Conservation (phyloP, 2,329 filamentous ascomycete species). For the Monosporascus ibericus region DNA sequence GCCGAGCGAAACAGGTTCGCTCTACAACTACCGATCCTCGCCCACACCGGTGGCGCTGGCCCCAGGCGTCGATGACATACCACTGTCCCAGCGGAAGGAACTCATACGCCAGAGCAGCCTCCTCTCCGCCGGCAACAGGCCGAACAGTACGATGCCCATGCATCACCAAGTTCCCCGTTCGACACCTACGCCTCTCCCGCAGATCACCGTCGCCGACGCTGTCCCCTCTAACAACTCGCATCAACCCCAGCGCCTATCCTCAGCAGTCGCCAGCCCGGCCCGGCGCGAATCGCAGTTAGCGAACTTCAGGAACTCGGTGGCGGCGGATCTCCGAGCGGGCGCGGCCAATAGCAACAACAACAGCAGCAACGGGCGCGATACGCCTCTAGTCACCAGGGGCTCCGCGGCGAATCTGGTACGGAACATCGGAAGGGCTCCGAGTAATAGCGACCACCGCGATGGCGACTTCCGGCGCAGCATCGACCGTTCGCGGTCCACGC, state of each 20-base stretch:
- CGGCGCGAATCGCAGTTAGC: slow-evolving; percentile 56
- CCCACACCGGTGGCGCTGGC: slow-evolving; percentile 21
- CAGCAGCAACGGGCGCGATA: slow-evolving; percentile 29
- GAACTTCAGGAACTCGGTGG: slow-evolving; percentile 60
- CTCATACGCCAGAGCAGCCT: slow-evolving; percentile 51
- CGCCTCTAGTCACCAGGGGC: slow-evolving; percentile 24
- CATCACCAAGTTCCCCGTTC: slow-evolving; percentile 5
- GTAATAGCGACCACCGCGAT: slow-evolving; percentile 22
- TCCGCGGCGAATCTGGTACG: slow-evolving; percentile 22
- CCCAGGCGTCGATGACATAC: slow-evolving; percentile 59
- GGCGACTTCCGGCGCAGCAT: slow-evolving; percentile 41
- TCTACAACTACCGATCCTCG: slow-evolving; percentile 27
- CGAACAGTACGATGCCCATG: slow-evolving; percentile 8
- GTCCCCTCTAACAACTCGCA: slow-evolving; percentile 43
- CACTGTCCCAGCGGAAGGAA: slow-evolving; percentile 61
- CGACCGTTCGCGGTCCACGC: slow-evolving; percentile 46
- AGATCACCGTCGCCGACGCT: slow-evolving; percentile 27
- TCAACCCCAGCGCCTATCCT: slow-evolving; percentile 43
- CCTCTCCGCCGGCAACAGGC: slow-evolving; percentile 17
- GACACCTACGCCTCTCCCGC: slow-evolving; percentile 8
- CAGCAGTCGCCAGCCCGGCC: slow-evolving; percentile 32
- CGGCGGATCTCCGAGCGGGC: slow-evolving; percentile 50
- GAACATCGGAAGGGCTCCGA: slow-evolving; percentile 8
- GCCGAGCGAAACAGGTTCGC: slow-evolving; percentile 36
- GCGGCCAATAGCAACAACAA: slow-evolving; percentile 23